Evolutionary conservation across 2,329 filamentous ascomycete genomes (phyloP), one percentile per base, ranked within the genome.

Genomic region (Stagonosporopsis vannaccii): DNA sequence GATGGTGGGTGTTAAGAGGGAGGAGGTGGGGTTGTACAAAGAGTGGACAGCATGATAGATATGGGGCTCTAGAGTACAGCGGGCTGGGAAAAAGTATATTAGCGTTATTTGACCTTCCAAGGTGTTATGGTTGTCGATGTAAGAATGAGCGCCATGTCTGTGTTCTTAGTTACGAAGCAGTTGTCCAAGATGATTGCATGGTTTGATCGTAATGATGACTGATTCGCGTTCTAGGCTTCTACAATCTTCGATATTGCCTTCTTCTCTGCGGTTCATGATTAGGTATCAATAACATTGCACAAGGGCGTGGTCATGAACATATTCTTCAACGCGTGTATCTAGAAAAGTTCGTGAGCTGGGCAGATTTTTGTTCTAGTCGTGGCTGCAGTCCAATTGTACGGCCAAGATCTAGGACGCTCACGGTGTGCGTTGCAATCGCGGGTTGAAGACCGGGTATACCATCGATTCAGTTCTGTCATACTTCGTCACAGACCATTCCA

Each of bases 1-100:
- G 74, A 86, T 89, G 81, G 85, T 91, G 61, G 90, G 90, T 4
- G 78, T 84, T 6, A 71, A 71, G 54, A 48, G 64, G 22, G 81
- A 84, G 62, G 70, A 79, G 33, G 56, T 69, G 15, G 55, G 53
- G 5, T 51, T 66, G 11, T 83, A 83, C 61, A 62, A 68, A 49
- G 72, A 74, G 43, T 82, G 78, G 78, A 62, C 72, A 32, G 40
- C 58, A 4, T 58, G 30, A 52, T 33, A 6, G 30, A 22, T 20
- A 12, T 22, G 23, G 9, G 5, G 6, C 6, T 8, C 4, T 7
- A n/a, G 23, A 2, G 6, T 15, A 13, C 3, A 32, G 17, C 12
- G 17, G 20, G 11, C 7, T 9, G 4, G 15, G 23, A 3, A 32
- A 36, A 41, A 35, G 22, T 40, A 42, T 0, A 25, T 35, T 8